These are phyloP conservation scores for Xylaria scruposa DNA, from an alignment of 495 filamentous ascomycete species.

Conservation along the genomic window DNA sequence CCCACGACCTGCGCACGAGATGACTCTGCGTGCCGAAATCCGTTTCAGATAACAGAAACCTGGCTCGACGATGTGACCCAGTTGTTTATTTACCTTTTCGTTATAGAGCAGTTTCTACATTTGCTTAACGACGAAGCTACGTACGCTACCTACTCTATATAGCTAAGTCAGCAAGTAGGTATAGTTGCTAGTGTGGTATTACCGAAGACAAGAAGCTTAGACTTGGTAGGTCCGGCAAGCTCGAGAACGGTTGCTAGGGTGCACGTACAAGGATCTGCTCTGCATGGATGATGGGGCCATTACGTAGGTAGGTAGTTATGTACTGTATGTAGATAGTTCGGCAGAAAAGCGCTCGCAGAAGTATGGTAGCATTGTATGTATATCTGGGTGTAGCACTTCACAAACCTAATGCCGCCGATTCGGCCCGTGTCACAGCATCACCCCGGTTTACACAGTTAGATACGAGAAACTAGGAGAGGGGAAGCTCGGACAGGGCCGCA, in stretches of 20 bases:
- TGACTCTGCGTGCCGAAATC: neutral
- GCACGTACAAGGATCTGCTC: conserved; percentile 7
- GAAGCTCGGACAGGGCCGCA: neutral
- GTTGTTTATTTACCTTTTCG: no score
- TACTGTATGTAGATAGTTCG: neutral
- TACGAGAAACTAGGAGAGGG: conserved; percentile 26
- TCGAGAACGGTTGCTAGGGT: conserved; percentile 6
- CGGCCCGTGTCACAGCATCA: conserved; percentile 20
- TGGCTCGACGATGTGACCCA: no score
- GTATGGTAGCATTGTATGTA: neutral
- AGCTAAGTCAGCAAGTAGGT: neutral
- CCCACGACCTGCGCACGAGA: neutral
- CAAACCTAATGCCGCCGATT: conserved; percentile 18
- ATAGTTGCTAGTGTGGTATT: neutral
- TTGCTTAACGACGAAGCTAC: neutral
- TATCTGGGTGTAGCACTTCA: neutral
- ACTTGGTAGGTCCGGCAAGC: neutral
- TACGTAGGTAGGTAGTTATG: conserved; percentile 14
- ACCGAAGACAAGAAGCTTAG: neutral
- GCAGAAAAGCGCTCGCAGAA: neutral
- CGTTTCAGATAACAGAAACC: neutral
- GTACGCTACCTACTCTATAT: neutral
- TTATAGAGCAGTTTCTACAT: no score
- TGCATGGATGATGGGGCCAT: conserved; percentile 10
- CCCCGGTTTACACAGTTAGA: neutral